These are phyloP conservation scores for Cinnamomum chago DNA, from an alignment of 164 flowering plant species.

Conservation along the genomic window DNA sequence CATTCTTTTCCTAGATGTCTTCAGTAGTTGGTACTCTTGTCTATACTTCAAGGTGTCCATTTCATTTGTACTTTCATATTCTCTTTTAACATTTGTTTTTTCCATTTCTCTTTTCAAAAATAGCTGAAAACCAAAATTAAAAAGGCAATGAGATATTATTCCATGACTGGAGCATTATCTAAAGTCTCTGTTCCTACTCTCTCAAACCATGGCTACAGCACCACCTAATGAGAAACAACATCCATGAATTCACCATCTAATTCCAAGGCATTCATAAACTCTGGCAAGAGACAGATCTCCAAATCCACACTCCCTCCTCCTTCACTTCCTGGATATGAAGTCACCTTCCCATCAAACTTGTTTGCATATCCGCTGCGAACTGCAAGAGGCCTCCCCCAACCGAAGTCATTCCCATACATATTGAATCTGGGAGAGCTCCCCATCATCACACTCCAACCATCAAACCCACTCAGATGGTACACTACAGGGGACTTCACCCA, in stretches of 20 bases:
- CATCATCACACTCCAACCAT: conserved; percentile 59
- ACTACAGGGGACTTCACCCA: conserved; percentile 61
- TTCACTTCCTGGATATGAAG: conserved; percentile 77
- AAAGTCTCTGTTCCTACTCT: no score
- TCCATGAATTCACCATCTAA: conserved; percentile 35
- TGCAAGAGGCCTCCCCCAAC: conserved; percentile 82
- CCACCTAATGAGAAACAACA: conserved; percentile 24
- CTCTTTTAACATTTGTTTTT: no score
- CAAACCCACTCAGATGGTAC: conserved; percentile 60
- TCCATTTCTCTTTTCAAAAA: no score
- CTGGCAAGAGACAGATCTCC: conserved; percentile 70
- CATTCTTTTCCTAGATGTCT: no score
- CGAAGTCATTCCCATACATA: conserved; percentile 82
- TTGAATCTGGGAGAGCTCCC: conserved; percentile 86
- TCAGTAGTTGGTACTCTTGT: no score
- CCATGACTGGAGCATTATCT: no score
- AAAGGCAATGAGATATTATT: no score
- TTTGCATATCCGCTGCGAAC: conserved; percentile 71
- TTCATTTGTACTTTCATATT: no score
- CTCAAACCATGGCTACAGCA: no score
- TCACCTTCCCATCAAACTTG: conserved; percentile 83
- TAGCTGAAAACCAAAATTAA: no score
- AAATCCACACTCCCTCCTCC: conserved; percentile 84
- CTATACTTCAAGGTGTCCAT: no score
- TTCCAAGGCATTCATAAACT: conserved; percentile 64